phyloP scores from a whole-genome alignment of 2,329 filamentous ascomycete species.

The Mollisia scopiformis region DNA sequence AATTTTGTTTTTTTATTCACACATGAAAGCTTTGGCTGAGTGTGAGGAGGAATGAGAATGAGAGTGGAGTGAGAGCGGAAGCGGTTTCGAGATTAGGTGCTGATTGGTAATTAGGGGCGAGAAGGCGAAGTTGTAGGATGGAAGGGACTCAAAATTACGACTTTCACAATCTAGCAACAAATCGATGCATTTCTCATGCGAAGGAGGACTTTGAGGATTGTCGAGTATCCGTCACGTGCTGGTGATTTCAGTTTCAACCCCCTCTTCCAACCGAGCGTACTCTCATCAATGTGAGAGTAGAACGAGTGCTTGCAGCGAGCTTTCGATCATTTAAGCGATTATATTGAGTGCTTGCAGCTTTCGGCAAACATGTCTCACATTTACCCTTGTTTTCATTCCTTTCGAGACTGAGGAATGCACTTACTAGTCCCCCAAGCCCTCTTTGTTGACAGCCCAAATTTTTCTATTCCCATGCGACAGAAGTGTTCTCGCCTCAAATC shows the following conservation, averaged over 20 bases:
- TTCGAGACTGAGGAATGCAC: neutral
- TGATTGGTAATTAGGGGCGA: constrained; percentile 3
- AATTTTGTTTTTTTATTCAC: neutral
- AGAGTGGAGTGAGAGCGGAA: neutral
- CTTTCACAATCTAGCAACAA: neutral
- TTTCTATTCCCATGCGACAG: neutral
- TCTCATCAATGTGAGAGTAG: neutral
- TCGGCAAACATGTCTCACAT: neutral
- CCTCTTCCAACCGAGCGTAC: neutral
- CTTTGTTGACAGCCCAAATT: constrained; percentile 1
- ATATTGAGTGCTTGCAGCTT: neutral
- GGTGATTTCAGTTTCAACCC: neutral
- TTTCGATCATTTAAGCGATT: neutral
- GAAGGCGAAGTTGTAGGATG: constrained; percentile 12
- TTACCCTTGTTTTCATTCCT: constrained; percentile 17
- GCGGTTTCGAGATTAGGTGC: neutral
- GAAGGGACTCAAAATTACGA: neutral
- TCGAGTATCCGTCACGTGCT: neutral
- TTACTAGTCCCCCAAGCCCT: neutral
- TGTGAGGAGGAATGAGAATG: neutral
- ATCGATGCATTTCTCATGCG: neutral
- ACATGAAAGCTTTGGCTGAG: neutral
- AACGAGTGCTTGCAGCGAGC: neutral
- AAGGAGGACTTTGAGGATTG: neutral
- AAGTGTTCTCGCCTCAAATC: neutral